Base-by-base conservation (phyloP, 2,329 filamentous ascomycete species). In the Grosmannia serpens region DNA sequence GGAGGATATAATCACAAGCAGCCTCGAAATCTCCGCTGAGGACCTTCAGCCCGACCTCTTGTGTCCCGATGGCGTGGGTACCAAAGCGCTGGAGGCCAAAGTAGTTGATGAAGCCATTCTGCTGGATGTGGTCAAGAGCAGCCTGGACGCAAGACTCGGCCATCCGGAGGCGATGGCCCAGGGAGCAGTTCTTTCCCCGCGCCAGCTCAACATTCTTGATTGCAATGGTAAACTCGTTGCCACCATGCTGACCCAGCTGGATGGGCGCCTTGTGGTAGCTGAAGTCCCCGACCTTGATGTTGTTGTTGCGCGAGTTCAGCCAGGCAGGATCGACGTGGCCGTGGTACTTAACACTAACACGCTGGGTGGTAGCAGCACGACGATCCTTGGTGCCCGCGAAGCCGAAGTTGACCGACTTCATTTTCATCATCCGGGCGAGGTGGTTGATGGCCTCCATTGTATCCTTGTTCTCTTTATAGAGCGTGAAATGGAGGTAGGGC, bases 71-170 rank as follows among this genome's bases (percentile, higher is more conserved):
- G 31, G 84, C 76, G 70, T 94, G 92, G 0, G 91, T 92, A 31
- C 94, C 94, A 66, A 99, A 99, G 27, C 94, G 85, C 73, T 99
- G 94, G n/a, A 97, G 83, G 10, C 94, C 94, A 68, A 91, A 99
- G 74, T 97, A 99, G 73, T 99, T 99, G 72, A 99, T 85, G 76
- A 95, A 99, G 3, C 94, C 94, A 51, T 86, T 80, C 50, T 83
- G 74, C 58, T 80, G 77, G 64, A 97, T 82, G 62, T 86, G 82
- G 49, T 80, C 75, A 55, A 96, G 74, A 1, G 89, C 78, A 61
- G 76, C 67, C 61, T 78, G 68, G 62, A 89, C 75, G 35, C 82
- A 74, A 7, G 75, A 68, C 68, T 75, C 71, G 56, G 70, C 74
- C 67, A 69, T 71, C 65, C 69, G 72, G 63, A 72, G 70, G 58